A percentile compares a stretch with the other conserved stretches of the same genome.
Evolutionary conservation across 2,329 filamentous ascomycete genomes (phyloP).

Genomic region (Capronia epimyces): DNA sequence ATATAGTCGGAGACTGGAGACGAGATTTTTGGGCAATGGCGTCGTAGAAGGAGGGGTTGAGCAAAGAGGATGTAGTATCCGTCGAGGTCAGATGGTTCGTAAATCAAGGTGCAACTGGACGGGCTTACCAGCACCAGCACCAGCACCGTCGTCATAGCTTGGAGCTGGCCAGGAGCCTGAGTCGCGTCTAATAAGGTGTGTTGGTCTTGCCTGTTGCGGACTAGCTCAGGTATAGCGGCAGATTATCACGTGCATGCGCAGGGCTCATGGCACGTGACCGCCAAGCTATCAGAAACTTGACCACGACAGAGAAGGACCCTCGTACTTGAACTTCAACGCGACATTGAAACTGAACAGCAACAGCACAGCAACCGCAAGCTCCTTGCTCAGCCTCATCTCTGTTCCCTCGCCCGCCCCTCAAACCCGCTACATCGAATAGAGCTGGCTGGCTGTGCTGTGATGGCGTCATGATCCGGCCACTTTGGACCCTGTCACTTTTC

Average conservation of each 20-base stretch:
- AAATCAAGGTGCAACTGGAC: background rate
- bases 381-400: background rate
- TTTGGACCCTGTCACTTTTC: background rate
- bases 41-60: background rate
- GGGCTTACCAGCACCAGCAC: background rate
- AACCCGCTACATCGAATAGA: too few relatives aligned
- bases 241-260: background rate
- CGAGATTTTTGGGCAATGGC: too few relatives aligned
- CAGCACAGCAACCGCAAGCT: too few relatives aligned
- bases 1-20: too few relatives aligned
- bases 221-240: too few relatives aligned
- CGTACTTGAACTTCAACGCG: background rate
- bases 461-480: background rate
- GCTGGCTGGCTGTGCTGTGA: background rate
- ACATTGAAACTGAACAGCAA: background rate
- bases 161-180: too few relatives aligned
- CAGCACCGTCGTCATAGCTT: background rate
- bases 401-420: too few relatives aligned
- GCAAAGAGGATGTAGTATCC: background rate
- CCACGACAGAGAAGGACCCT: too few relatives aligned
- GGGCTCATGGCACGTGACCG: constrained; percentile 1
- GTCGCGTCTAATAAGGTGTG: too few relatives aligned
- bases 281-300: constrained; percentile 7
- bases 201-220: too few relatives aligned
- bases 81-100: background rate